These are phyloP conservation scores for Lumnitzera littorea DNA, from an alignment of 345 rosid species.

Conservation along the genomic window DNA sequence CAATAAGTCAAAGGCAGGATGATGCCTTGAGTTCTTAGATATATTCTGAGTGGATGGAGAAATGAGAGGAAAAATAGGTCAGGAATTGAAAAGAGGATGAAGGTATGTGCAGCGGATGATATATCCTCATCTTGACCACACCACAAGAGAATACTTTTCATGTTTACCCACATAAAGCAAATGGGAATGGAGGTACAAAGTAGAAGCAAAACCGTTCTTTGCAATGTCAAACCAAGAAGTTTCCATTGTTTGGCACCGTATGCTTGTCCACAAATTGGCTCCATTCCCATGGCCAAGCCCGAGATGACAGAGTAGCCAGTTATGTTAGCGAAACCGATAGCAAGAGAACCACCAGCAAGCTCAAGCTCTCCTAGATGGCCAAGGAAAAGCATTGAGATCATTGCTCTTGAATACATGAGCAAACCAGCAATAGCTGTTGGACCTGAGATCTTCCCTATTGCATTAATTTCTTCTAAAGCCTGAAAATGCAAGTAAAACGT, in stretches of 20 bases:
- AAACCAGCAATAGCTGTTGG: constrained; percentile 82
- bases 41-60: constrained; percentile 86
- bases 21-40: constrained; percentile 77
- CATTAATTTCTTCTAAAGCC: constrained; percentile 78
- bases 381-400: constrained; percentile 97
- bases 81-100: constrained; percentile 72
- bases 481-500: constrained; percentile 18
- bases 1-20: constrained; percentile 85
- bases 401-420: constrained; percentile 76
- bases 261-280: constrained; percentile 97
- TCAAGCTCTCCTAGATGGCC: constrained; percentile 96
- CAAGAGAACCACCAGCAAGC: constrained; percentile 92
- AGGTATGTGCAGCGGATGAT: constrained; percentile 66
- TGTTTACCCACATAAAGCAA: constrained; percentile 76
- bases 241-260: constrained; percentile 90
- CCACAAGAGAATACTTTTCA: constrained; percentile 62
- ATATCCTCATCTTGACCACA: constrained; percentile 80
- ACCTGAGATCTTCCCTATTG: constrained; percentile 82
- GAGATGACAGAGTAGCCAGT: constrained; percentile 97
- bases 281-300: constrained; percentile 99
- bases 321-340: constrained; percentile 93
- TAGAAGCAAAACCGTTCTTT: constrained; percentile 88
- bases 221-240: constrained; percentile 84
- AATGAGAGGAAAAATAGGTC: constrained; percentile 86
- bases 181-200: constrained; percentile 78